Conservation (phyloP, 305 asterid genomes). For the Stenogyne calaminthoides region DNA sequence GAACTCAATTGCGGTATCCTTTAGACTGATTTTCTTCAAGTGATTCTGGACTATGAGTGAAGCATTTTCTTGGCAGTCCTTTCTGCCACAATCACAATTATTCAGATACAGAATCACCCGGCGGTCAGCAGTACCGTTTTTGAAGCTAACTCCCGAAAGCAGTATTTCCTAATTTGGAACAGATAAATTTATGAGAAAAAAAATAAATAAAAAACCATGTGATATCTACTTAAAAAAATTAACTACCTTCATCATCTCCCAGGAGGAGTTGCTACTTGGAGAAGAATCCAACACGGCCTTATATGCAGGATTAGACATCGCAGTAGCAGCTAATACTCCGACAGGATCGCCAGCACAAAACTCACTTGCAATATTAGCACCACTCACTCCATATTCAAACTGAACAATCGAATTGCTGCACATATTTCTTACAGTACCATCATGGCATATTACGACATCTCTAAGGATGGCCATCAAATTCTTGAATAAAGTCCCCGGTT, state of each 20-base stretch:
- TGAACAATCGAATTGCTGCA: constrained; percentile 88
- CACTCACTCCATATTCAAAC: constrained; percentile 78
- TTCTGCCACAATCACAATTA: constrained; percentile 83
- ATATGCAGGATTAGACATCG: constrained; percentile 99
- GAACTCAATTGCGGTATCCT: constrained; percentile 77
- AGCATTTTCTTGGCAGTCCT: constrained; percentile 76
- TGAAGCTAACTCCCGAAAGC: constrained; percentile 81
- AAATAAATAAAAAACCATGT: constrained; percentile 10
- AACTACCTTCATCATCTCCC: constrained; percentile 99
- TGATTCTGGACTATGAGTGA: constrained; percentile 70
- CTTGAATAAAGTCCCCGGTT: constrained; percentile 94
- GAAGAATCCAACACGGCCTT: constrained; percentile 99
- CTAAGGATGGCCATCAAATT: constrained; percentile 97
- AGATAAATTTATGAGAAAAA: constrained; percentile 24
- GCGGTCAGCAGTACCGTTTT: constrained; percentile 78
- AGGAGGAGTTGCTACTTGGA: constrained; percentile 90
- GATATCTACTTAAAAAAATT: constrained; percentile 20
- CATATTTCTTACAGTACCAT: constrained; percentile 83
- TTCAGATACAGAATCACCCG: constrained; percentile 71
- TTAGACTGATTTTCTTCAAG: constrained; percentile 76
- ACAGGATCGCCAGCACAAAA: constrained; percentile 99
- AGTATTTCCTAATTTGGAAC: constrained; percentile 76
- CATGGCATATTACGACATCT: constrained; percentile 89
- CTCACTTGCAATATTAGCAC: constrained; percentile 58
- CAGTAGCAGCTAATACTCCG: constrained; percentile 99